Evolutionary conservation across 1,284 basidiomycete species (phyloP).

Genomic region (Ustilago cynodontis): DNA sequence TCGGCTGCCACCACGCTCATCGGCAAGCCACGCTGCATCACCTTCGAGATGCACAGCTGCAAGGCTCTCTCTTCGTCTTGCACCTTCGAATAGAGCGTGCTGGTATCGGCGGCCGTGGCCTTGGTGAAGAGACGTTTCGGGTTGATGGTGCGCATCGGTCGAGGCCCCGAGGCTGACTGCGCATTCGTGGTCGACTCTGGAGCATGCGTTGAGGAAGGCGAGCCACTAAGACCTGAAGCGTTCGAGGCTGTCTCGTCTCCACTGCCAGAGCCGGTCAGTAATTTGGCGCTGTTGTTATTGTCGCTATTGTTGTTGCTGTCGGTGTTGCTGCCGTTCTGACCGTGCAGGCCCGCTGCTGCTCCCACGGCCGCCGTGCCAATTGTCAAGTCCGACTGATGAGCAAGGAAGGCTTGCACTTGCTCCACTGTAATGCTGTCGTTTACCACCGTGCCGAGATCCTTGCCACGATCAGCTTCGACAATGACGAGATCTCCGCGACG

Average conservation of each 20-base stretch:
- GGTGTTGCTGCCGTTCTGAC: not conserved
- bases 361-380: slow-evolving; percentile 30
- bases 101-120: slow-evolving; percentile 81
- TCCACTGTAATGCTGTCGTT: slow-evolving; percentile 76
- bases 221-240: slow-evolving; percentile 25
- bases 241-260: slow-evolving; percentile 28
- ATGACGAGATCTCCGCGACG: slow-evolving; percentile 90
- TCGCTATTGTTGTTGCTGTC: not conserved
- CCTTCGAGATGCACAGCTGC: slow-evolving; percentile 89
- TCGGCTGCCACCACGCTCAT: slow-evolving; percentile 99
- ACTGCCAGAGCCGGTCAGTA: not conserved
- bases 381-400: slow-evolving; percentile 59
- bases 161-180: slow-evolving; percentile 11
- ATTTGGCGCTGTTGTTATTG: slow-evolving; percentile 1
- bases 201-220: slow-evolving; percentile 20
- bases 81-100: slow-evolving; percentile 69
- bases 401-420: slow-evolving; percentile 78
- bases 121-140: slow-evolving; percentile 97
- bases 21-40: slow-evolving; percentile 79
- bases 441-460: slow-evolving; percentile 85
- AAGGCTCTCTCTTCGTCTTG: slow-evolving; percentile 93
- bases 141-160: slow-evolving; percentile 70
- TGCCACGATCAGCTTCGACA: slow-evolving; percentile 95
- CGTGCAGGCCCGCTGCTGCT: slow-evolving; percentile 17
- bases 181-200: not conserved